phyloP scores from a whole-genome alignment of 2,329 filamentous ascomycete species.

The Paracorniculantispora psalliotae region DNA sequence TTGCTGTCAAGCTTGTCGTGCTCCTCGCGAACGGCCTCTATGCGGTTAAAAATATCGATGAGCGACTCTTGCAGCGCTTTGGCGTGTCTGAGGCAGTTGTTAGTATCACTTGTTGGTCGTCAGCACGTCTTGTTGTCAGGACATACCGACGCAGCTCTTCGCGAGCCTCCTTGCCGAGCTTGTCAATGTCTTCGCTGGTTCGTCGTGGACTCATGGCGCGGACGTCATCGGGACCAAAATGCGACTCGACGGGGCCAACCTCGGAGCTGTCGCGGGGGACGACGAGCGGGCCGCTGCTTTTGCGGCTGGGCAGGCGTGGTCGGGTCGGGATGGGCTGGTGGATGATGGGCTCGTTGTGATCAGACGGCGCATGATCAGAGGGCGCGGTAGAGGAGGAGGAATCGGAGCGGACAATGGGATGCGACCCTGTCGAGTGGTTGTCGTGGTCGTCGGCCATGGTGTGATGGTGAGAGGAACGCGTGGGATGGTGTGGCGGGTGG shows the following conservation, averaged over 20 bases:
- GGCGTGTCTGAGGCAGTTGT: slow-evolving; percentile 65
- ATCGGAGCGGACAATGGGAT: slow-evolving; percentile 35
- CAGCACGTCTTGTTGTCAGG: neutral
- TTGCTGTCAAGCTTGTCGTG: slow-evolving; percentile 96
- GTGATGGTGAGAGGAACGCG: no score
- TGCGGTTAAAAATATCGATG: slow-evolving; percentile 82
- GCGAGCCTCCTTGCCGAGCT: slow-evolving; percentile 76
- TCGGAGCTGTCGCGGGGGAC: slow-evolving; percentile 72
- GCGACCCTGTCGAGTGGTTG: slow-evolving; percentile 17
- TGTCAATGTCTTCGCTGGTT: slow-evolving; percentile 86
- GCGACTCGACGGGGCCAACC: slow-evolving; percentile 66
- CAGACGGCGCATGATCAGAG: slow-evolving; percentile 32
- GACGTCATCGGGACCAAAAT: slow-evolving; percentile 82
- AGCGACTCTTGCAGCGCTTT: slow-evolving; percentile 85
- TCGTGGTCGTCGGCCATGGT: slow-evolving; percentile 21
- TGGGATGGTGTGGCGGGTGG: neutral
- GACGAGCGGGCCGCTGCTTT: slow-evolving; percentile 78
- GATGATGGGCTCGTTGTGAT: slow-evolving; percentile 36
- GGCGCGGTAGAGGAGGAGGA: slow-evolving; percentile 30
- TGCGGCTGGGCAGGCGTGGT: slow-evolving; percentile 65
- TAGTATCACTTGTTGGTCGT: slow-evolving; percentile 15
- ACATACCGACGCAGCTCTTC: slow-evolving; percentile 55
- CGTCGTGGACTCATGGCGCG: slow-evolving; percentile 90
- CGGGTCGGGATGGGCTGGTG: slow-evolving; percentile 52
- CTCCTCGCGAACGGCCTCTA: slow-evolving; percentile 89